Evolutionary conservation across 306 rosid species (phyloP).

Genomic region (Castanopsis chinensis): DNA sequence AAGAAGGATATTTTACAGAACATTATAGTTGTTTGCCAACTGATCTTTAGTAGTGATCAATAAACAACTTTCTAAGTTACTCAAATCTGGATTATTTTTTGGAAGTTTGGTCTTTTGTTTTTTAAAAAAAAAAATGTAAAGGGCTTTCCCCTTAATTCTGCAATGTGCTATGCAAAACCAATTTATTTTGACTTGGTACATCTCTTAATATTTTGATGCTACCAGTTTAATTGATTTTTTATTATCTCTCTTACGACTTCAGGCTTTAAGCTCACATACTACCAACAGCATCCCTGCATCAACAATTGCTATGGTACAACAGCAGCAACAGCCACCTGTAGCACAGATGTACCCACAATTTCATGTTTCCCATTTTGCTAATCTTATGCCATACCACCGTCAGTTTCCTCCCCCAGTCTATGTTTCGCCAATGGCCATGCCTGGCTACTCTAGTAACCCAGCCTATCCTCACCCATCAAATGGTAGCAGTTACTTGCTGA

Average conservation of each 20-base stretch:
- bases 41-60: not conserved
- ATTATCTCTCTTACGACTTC: constrained; percentile 16
- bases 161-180: not conserved
- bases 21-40: not conserved
- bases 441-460: constrained; percentile 80
- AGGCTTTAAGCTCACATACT: constrained; percentile 64
- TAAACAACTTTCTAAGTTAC: not conserved
- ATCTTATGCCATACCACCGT: constrained; percentile 88
- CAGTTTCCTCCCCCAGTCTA: constrained; percentile 88
- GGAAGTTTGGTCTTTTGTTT: not conserved
- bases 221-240: constrained; percentile 3
- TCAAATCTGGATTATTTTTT: not conserved
- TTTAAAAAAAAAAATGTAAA: not conserved
- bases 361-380: constrained; percentile 83
- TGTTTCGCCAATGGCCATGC: constrained; percentile 98
- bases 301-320: constrained; percentile 77
- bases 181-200: not conserved
- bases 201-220: too few relatives aligned
- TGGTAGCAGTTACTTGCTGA: constrained; percentile 83
- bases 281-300: constrained; percentile 61
- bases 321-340: constrained; percentile 63
- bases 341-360: constrained; percentile 98
- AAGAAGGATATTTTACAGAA: not conserved
- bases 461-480: constrained; percentile 89
- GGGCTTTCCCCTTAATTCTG: not conserved